Evolutionary conservation across 2,329 filamentous ascomycete species (phyloP), one percentile per base, ranked within the genome.

Genomic region (Paramyrothecium roridum): DNA sequence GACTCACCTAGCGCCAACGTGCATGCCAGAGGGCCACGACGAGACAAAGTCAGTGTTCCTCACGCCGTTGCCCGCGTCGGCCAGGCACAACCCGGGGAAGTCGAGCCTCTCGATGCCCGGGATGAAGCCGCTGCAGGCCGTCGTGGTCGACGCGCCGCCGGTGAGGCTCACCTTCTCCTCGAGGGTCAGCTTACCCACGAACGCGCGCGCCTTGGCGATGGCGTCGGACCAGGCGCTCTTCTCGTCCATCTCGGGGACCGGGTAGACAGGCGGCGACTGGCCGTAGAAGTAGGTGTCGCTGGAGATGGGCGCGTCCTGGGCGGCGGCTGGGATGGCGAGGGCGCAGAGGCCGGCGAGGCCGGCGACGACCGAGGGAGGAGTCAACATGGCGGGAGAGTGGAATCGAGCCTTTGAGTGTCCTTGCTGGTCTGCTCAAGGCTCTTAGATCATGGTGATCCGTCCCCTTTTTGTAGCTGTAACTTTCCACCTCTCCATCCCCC

Each of bases 161-260:
- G 49, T 51, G 26, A 51, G n/a, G 56, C 80, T 80, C 34, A 73
- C 83, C 65, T 86, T 88, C 64, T 89, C 86, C 13, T 86, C 85
- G 2, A 89, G 68, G 0, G 85, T 89, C 80, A 89, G 82, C 52
- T 82, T 78, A 23, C 72, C 71, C 12, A 89, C 85, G 2, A 89
- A 69, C 1, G 70, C 66, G 37, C 78, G 74, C 2, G 86, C 86
- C 58, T 80, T 83, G 48, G 71, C 70, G 63, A 87, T 88, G 48
- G 85, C 84, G 26, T 75, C 73, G 10, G 75, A 73, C 86, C 86
- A 89, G 21, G 56, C 55, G 2, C 73, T 75, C 26, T 51, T 30
- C 13, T 37, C 49, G 33, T 51, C 49, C 26, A 37, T 37, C 17
- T n/a, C 33, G 20, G 49, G 49, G 3, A 51, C 49, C 23, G 80